These are phyloP conservation scores for Monascus purpureus DNA, from an alignment of 495 filamentous ascomycete species.

Conservation along the genomic window DNA sequence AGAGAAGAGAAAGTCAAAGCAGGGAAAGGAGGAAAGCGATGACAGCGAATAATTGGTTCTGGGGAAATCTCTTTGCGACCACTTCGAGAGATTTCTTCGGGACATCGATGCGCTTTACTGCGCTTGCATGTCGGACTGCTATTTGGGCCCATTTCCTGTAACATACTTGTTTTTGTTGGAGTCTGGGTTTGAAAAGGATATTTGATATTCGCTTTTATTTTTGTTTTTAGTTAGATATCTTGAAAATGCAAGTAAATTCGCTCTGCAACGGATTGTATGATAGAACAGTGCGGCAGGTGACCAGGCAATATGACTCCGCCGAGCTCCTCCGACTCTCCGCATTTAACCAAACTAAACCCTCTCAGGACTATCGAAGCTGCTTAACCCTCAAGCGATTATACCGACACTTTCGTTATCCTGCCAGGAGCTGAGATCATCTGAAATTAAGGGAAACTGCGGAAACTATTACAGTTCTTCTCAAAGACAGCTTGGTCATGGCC, in stretches of 20 bases:
- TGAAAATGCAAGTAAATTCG: too few relatives aligned
- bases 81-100: conserved; percentile 1
- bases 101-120: conserved; percentile 1
- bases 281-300: too few relatives aligned
- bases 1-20: conserved; percentile 47
- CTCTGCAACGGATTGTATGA: too few relatives aligned
- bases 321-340: too few relatives aligned
- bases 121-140: conserved; percentile 3
- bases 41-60: conserved; percentile 37
- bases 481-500: too few relatives aligned
- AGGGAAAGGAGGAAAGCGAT: conserved; percentile 41
- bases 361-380: too few relatives aligned
- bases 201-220: conserved; percentile 12
- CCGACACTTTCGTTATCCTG: too few relatives aligned
- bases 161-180: conserved; percentile 26
- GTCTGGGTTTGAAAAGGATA: conserved; percentile 33
- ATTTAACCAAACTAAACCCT: too few relatives aligned
- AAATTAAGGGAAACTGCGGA: not conserved
- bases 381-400: not conserved
- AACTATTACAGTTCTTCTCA: too few relatives aligned
- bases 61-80: conserved; percentile 15
- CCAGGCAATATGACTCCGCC: too few relatives aligned
- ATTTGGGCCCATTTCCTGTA: conserved; percentile 24
- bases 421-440: not conserved
- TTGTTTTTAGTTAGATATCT: too few relatives aligned